Evolutionary conservation across 108 stramenopile species (phyloP).

Genomic region (Nitzschia palea): DNA sequence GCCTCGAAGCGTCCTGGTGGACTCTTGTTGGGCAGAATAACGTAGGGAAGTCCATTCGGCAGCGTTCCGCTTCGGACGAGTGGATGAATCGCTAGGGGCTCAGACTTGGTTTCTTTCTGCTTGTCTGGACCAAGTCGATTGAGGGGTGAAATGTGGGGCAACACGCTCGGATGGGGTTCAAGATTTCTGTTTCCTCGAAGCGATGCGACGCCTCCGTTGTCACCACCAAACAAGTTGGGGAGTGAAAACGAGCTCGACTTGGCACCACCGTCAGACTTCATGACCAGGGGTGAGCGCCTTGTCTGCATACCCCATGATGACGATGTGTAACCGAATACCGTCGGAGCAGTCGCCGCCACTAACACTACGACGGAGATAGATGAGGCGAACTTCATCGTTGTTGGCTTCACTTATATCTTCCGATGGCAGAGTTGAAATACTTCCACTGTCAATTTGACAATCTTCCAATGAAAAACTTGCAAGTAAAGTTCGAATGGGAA

Average conservation of each 20-base stretch:
- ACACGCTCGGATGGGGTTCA: conserved; percentile 77
- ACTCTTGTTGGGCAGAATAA: conserved; percentile 92
- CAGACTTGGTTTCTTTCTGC: conserved; percentile 18
- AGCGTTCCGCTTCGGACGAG: conserved; percentile 70
- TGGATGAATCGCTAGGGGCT: conserved; percentile 79
- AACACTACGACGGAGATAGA: neutral
- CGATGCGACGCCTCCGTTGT: conserved; percentile 1
- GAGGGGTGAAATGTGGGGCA: conserved; percentile 84
- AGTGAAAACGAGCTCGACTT: conserved; percentile 32
- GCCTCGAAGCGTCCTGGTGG: conserved; percentile 95
- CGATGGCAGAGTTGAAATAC: too few species aligned
- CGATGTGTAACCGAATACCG: neutral
- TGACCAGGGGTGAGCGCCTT: conserved; percentile 1
- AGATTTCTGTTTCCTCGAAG: conserved; percentile 33
- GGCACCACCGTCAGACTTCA: conserved; percentile 8
- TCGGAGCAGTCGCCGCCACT: neutral
- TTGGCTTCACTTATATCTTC: too few species aligned
- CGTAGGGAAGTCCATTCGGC: conserved; percentile 90
- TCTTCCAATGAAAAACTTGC: too few species aligned
- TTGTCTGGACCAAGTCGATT: conserved; percentile 66
- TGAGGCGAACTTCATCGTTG: conserved; percentile 10
- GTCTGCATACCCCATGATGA: conserved; percentile 2
- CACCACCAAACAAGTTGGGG: conserved; percentile 38
- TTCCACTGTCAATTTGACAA: too few species aligned
- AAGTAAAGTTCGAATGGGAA: too few species aligned